Evolutionary conservation across 73 alveolate genomes (phyloP).

Genomic region (Tetrahymena borealis): DNA sequence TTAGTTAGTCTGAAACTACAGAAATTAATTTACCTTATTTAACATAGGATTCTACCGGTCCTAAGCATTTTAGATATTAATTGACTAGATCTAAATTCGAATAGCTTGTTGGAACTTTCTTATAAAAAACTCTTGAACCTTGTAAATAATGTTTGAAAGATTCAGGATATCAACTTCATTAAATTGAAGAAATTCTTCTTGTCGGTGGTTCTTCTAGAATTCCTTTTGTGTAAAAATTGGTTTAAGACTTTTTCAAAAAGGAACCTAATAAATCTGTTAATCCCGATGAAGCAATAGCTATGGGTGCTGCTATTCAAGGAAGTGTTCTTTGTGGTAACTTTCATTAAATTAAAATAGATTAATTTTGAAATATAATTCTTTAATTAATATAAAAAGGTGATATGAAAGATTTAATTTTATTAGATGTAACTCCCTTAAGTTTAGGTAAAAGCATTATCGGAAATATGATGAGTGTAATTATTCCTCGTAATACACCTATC

Average conservation of each 20-base stretch:
- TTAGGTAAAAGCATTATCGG: background rate
- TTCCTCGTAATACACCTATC: background rate
- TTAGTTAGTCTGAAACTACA: background rate
- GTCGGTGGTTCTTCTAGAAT: slow-evolving; percentile 23
- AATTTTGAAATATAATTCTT: background rate
- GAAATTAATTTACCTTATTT: slow-evolving; percentile 21
- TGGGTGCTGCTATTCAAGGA: slow-evolving; percentile 91
- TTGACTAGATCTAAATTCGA: background rate
- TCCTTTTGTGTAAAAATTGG: background rate
- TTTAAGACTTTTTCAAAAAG: slow-evolving; percentile 4
- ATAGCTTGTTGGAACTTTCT: background rate
- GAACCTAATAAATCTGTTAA: slow-evolving; percentile 35
- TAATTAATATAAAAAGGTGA: background rate
- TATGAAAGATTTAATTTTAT: background rate
- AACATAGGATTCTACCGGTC: background rate
- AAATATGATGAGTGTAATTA: slow-evolving; percentile 9
- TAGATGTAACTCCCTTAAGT: slow-evolving; percentile 2
- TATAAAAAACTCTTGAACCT: slow-evolving; percentile 3
- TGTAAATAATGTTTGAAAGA: slow-evolving; percentile 10
- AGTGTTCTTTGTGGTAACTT: slow-evolving; percentile 28
- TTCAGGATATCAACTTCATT: background rate
- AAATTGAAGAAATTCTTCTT: slow-evolving; percentile 5
- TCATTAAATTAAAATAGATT: background rate
- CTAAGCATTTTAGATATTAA: slow-evolving; percentile 3
- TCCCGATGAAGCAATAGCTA: slow-evolving; percentile 60